Evolutionary conservation across 169 alveolate species (phyloP).

Genomic region (Cyclospora cayetanensis): DNA sequence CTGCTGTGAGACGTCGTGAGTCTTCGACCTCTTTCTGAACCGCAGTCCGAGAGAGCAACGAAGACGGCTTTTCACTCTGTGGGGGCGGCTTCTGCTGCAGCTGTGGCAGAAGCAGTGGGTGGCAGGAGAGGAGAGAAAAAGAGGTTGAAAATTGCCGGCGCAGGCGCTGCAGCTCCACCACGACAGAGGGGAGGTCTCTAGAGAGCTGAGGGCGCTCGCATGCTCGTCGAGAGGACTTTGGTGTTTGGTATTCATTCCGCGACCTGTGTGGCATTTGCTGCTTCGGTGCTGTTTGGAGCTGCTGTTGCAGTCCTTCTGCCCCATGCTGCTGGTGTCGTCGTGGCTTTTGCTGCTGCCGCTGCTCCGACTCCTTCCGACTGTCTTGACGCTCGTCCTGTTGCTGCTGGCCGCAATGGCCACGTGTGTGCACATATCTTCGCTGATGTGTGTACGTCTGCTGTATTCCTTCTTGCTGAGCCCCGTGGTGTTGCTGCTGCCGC

Average conservation of each 20-base stretch:
- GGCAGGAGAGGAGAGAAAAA: not conserved
- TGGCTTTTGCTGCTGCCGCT: not conserved
- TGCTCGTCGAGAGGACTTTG: not conserved
- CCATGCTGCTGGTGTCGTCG: not conserved
- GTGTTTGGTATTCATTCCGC: too few species aligned
- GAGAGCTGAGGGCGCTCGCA: constrained; percentile 34
- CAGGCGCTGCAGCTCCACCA: constrained; percentile 12
- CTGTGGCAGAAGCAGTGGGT: constrained; percentile 6
- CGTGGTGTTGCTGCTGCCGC: not conserved
- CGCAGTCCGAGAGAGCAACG: not conserved
- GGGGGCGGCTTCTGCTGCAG: not conserved
- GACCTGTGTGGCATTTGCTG: too few species aligned
- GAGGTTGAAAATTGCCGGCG: constrained; percentile 18
- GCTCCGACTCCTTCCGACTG: not conserved
- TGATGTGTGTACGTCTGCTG: not conserved
- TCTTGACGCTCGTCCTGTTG: not conserved
- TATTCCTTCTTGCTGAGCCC: not conserved
- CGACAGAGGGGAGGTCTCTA: not conserved
- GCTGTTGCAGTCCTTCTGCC: too few species aligned
- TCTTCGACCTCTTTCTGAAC: not conserved
- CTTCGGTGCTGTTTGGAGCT: not conserved
- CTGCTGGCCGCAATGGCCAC: not conserved
- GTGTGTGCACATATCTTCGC: not conserved
- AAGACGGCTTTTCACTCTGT: not conserved
- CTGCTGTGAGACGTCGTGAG: too few species aligned